Conservation (phyloP, 139 green algal species). For the Haematococcus lacustris region DNA sequence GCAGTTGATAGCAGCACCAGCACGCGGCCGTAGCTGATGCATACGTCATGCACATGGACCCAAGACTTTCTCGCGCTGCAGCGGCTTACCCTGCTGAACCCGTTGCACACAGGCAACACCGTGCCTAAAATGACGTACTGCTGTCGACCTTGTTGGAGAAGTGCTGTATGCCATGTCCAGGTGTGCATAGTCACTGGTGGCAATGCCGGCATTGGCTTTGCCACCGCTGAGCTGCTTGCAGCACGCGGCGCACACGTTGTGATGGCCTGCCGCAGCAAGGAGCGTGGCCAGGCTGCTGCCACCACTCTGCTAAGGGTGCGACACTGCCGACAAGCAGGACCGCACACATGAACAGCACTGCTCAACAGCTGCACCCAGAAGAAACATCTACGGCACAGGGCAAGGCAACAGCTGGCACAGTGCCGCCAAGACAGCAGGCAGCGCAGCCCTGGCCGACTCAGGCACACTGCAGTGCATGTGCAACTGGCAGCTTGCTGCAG, state of each 20-base stretch:
- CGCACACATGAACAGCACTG: conserved; percentile 46
- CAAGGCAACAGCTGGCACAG: neutral
- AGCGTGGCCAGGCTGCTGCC: conserved; percentile 3
- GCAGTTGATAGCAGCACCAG: neutral
- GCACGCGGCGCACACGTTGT: conserved; percentile 37
- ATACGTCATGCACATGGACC: neutral
- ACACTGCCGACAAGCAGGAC: conserved; percentile 11
- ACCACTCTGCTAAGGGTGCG: neutral
- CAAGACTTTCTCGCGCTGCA: neutral
- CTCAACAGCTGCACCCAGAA: conserved; percentile 15
- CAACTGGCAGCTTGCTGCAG: neutral
- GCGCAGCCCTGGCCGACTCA: too few species aligned
- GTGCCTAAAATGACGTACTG: too few species aligned
- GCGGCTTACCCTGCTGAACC: neutral
- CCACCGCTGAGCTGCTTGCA: conserved; percentile 35
- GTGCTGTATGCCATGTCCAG: conserved; percentile 9
- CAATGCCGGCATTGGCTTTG: conserved; percentile 47
- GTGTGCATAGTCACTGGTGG: conserved; percentile 45
- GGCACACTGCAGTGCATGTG: neutral
- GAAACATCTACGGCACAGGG: neutral
- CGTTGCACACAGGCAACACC: neutral
- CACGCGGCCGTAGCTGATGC: neutral
- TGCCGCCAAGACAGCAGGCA: too few species aligned
- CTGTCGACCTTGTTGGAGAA: too few species aligned
- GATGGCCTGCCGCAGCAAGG: neutral